Conservation (phyloP, 257 asterid species). For the Salvia hispanica region DNA sequence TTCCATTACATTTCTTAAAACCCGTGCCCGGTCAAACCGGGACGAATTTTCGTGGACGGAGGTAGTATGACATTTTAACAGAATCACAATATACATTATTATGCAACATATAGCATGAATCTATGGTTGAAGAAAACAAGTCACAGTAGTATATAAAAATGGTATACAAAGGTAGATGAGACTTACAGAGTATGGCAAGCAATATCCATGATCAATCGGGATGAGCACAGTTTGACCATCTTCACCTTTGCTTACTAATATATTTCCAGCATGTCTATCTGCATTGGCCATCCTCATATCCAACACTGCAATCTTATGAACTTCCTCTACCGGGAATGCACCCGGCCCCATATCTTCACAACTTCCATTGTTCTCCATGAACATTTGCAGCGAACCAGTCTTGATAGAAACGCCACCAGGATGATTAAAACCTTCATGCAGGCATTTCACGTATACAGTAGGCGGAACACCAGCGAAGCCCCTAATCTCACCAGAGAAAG, state of each 20-base stretch:
- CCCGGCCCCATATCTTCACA: conserved; percentile 92
- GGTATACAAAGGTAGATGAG: conserved; percentile 11
- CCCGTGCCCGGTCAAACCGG: too few relatives aligned
- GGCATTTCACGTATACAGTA: conserved; percentile 63
- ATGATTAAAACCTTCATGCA: conserved; percentile 77
- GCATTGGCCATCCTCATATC: conserved; percentile 92
- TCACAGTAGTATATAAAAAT: background rate
- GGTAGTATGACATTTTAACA: background rate
- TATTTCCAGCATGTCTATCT: conserved; percentile 92
- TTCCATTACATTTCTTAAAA: too few relatives aligned
- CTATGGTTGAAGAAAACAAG: conserved; percentile 1
- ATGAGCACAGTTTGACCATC: conserved; percentile 67
- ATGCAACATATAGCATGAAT: background rate
- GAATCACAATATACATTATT: too few relatives aligned
- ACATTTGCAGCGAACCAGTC: conserved; percentile 83
- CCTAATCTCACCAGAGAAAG: conserved; percentile 50
- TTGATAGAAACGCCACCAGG: conserved; percentile 54
- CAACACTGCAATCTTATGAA: conserved; percentile 83
- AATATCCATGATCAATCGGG: conserved; percentile 95
- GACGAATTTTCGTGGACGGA: too few relatives aligned
- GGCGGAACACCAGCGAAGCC: conserved; percentile 93
- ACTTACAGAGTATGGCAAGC: conserved; percentile 92
- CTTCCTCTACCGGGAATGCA: conserved; percentile 79
- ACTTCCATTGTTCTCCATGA: conserved; percentile 73
- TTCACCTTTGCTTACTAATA: conserved; percentile 64